Evolutionary conservation across 495 filamentous ascomycete species (phyloP).

Genomic region (Penicillium pancosmium): DNA sequence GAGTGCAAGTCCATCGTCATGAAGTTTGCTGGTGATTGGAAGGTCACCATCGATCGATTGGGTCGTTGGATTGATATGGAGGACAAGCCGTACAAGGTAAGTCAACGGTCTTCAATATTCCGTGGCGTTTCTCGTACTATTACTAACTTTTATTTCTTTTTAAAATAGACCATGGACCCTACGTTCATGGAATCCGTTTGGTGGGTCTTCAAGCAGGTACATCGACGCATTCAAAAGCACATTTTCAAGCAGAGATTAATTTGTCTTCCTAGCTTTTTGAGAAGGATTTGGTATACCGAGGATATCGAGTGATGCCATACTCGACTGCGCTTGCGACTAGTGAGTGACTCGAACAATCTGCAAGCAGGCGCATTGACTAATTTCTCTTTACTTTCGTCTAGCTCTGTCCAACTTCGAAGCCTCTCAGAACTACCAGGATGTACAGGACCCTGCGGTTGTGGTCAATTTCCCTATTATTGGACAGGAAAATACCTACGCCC

Average conservation of each 20-base stretch:
- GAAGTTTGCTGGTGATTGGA: conserved; percentile 89
- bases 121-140: neutral
- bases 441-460: conserved; percentile 89
- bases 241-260: neutral
- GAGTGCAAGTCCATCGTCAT: conserved; percentile 95
- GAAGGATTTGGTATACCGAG: conserved; percentile 85
- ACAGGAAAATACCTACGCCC: conserved; percentile 71
- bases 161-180: conserved; percentile 78
- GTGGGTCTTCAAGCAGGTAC: conserved; percentile 84
- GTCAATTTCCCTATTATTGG: conserved; percentile 82
- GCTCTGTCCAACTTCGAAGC: conserved; percentile 88
- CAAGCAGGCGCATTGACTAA: neutral
- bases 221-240: neutral
- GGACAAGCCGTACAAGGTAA: conserved; percentile 86
- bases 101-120: neutral
- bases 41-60: conserved; percentile 82
- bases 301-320: conserved; percentile 91
- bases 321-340: conserved; percentile 83
- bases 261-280: conserved; percentile 66
- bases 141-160: neutral
- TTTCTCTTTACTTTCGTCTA: neutral
- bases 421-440: conserved; percentile 92
- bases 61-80: conserved; percentile 99
- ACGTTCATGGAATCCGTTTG: conserved; percentile 96
- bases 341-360: neutral